Evolutionary conservation across 2,329 filamentous ascomycete species (phyloP).

Genomic region (Penicillium corylophilum): DNA sequence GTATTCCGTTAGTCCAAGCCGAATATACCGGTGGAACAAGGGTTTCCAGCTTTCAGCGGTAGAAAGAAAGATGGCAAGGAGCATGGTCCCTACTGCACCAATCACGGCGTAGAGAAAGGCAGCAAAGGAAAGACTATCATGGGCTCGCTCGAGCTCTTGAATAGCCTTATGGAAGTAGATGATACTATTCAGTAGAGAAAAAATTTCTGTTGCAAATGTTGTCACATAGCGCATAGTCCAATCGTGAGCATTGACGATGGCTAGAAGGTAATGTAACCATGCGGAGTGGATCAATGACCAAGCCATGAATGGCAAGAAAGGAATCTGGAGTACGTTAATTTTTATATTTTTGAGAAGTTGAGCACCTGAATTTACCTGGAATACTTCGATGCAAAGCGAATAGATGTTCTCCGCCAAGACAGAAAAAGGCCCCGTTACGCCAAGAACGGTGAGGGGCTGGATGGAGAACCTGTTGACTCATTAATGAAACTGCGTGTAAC

Average conservation of each 20-base stretch:
- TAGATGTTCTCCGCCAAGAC: constrained; percentile 67
- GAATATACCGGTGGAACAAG: constrained; percentile 61
- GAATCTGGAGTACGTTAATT: constrained; percentile 28
- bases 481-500: neutral
- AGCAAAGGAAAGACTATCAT: constrained; percentile 57
- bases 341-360: too few relatives aligned
- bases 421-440: constrained; percentile 67
- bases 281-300: constrained; percentile 65
- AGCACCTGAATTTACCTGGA: too few relatives aligned
- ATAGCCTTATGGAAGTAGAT: constrained; percentile 69
- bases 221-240: constrained; percentile 72
- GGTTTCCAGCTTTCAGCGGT: constrained; percentile 63
- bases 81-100: constrained; percentile 62
- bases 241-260: constrained; percentile 66
- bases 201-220: constrained; percentile 65
- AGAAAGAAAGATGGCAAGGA: constrained; percentile 61
- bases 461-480: constrained; percentile 49
- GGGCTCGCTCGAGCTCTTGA: constrained; percentile 62
- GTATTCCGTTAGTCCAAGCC: constrained; percentile 62
- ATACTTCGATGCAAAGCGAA: constrained; percentile 54
- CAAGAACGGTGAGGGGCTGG: constrained; percentile 64
- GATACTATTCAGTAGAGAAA: constrained; percentile 64
- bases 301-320: constrained; percentile 67
- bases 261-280: constrained; percentile 65
- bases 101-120: constrained; percentile 66